Evolutionary conservation across 495 filamentous ascomycete genomes (phyloP), one percentile per base, ranked within the genome.

Genomic region (Rhizodiscina lignyota): DNA sequence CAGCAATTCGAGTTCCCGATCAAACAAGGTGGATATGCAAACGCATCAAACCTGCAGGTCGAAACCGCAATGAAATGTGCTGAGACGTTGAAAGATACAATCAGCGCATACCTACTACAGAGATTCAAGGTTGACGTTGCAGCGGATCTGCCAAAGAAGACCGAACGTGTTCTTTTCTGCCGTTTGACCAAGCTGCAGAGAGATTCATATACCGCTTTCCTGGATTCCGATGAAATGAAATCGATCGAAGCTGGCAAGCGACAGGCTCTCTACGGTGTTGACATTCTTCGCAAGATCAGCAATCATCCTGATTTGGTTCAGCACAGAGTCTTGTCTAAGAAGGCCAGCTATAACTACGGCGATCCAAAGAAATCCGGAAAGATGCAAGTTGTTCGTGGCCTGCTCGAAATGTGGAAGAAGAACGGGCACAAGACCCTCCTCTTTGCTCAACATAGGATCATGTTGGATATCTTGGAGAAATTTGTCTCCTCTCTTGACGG

Each of bases 91-190:
- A 93, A 91, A 48, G 83, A 91, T 28, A 71, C 83, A 1, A 93
- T 97, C 35, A 83, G 77, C 30, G 82, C 84, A 1, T 94, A 91
- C 51, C 68, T 97, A 1, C 64, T 97, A n/a, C 86, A 94, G 45
- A 71, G 89, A 19, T 70, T 87, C 53, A 97, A 97, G 55, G 72
- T 81, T 3, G 89, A 97, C 52, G 89, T 97, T 4, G 84, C 86
- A 4, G 66, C 84, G 5, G 89, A 96, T 54, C 62, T 97, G 3
- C 89, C 89, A 0, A 77, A 86, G 54, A 97, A 97, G 63, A 89
- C 68, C 41, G 89, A 97, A 51, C 81, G 87, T 38, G 86, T 94
- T 1, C 64, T 97, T 1, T 96, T 94, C 55, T 96, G 89, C 61
- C 86, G 86, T 50, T 64, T 97, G 19, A 85, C 83, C 1, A 69